Conservation (phyloP, 345 rosid genomes). For the Gossypium longicalyx region DNA sequence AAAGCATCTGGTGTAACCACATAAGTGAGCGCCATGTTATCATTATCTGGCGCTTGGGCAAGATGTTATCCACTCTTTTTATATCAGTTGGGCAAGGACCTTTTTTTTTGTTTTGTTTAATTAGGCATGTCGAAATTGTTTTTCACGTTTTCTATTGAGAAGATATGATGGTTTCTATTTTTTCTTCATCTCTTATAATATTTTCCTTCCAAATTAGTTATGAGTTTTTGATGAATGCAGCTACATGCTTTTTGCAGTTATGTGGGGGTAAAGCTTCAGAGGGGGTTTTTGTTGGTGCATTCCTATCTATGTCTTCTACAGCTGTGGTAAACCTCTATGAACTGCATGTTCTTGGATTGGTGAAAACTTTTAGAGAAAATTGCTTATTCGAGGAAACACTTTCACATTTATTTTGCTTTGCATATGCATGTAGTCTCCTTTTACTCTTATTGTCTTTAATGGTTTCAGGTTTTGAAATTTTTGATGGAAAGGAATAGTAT, state of each 20-base stretch:
- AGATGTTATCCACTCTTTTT: background rate
- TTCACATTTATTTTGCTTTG: conserved; percentile 4
- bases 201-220: background rate
- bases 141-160: background rate
- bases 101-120: background rate
- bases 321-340: conserved; percentile 64
- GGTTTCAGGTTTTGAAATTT: conserved; percentile 72
- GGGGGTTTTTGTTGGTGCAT: conserved; percentile 86
- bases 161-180: background rate
- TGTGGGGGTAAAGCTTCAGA: conserved; percentile 83
- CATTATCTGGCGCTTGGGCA: background rate
- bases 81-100: background rate
- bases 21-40: background rate
- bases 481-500: conserved; percentile 78
- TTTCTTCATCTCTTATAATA: background rate
- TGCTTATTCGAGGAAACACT: background rate
- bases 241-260: conserved; percentile 55
- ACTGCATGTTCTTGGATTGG: conserved; percentile 5
- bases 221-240: conserved; percentile 16
- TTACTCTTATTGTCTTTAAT: background rate
- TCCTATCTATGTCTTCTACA: conserved; percentile 93
- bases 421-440: background rate
- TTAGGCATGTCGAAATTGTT: background rate
- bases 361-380: conserved; percentile 1
- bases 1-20: background rate